Evolutionary conservation across 108 stramenopile species (phyloP), one percentile per base, ranked within the genome.

Genomic region (Phaeodactylum tricornutum): DNA sequence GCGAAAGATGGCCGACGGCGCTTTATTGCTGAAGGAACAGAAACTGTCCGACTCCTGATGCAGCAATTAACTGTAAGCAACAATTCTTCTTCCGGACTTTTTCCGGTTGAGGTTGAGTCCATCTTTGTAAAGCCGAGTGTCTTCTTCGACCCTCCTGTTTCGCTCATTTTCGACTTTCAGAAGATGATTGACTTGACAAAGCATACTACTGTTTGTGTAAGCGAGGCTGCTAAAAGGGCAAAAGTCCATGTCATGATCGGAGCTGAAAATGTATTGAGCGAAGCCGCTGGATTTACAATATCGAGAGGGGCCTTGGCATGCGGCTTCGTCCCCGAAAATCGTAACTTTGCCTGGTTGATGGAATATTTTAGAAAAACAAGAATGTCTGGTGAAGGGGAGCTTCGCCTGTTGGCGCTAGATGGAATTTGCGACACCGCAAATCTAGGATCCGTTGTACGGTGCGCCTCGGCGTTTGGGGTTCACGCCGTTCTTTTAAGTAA

Each of bases 1-100:
- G 2, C 22, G 9, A 27, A 25, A 31, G 36, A 54, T 33, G 59
- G 60, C 29, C 59, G 51, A 24, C 41, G 64, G 11, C n/a, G n/a
- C n/a, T 85, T 85, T 43, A 66, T 85, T 48, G 74, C 84, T 0
- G 84, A 85, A 56, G 79, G 84, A 8, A 80, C 79, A 0, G 84
- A 85, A 64, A 63, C 79, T 20, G 69, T 81, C 6, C 67, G 79
- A 21, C 37, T 85, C 15, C 50, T 85, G 63, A 59, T 81, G 20
- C 74, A 81, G 36, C 74, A 77, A 55, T 79, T 59, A 30, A 35
- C 30, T 14, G 7, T 41, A 40, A 23, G 33, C 25, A 20, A 26
- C 20, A 49, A 49, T 12, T 16, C 31, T 8, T 5, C 21, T 25
- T 15, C 25, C 3, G n/a, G n/a, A n/a, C 34, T 42, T 9, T 51